Evolutionary conservation across 148 eudicot genomes (phyloP), one percentile per base, ranked within the genome.

Genomic region (Camellia granthamiana): DNA sequence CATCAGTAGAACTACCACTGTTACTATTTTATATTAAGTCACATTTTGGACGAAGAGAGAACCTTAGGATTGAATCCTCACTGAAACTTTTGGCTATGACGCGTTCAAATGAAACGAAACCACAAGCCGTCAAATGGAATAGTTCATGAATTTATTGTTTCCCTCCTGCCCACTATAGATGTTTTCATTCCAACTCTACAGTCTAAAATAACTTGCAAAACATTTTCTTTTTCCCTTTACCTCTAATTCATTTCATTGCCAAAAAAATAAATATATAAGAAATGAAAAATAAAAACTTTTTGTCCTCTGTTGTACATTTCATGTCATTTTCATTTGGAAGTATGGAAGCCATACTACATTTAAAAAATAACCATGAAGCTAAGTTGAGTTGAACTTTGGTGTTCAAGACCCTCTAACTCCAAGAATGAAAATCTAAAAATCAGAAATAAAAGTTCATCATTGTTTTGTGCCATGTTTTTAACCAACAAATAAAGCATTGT

Each of bases 101-200:
- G 59, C 59, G 23, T 72, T 38, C 16, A 7, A 75, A 41, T 43
- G 19, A 76, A 76, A 64, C 6, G 42, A 76, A 63, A 76, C 43
- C 44, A 46, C 56, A 19, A 46, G 68, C 51, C 58, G 62, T 63
- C 58, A 49, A 21, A n/a, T 62, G 8, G 64, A 74, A 30, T 19
- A 6, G 42, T 30, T 11, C 18, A 8, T 62, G 18, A 76, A 43
- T 55, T 38, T 56, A 38, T 38, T n/a, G 6, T 73, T 23, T 13
- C 65, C 11, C 1, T 14, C 77, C 7, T 12, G 15, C 62, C 16
- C 23, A 16, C 7, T 38, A 30, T 54, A 15, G 4, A 23, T 56
- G 14, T 15, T 56, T 41, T 58, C 44, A 61, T 23, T 7, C 19
- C 76, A 55, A 54, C 44, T 15, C 69, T 66, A 66, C 11, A 15